phyloP scores from a whole-genome alignment of 805 yeast genomes.

The Ogataea methanolica region DNA sequence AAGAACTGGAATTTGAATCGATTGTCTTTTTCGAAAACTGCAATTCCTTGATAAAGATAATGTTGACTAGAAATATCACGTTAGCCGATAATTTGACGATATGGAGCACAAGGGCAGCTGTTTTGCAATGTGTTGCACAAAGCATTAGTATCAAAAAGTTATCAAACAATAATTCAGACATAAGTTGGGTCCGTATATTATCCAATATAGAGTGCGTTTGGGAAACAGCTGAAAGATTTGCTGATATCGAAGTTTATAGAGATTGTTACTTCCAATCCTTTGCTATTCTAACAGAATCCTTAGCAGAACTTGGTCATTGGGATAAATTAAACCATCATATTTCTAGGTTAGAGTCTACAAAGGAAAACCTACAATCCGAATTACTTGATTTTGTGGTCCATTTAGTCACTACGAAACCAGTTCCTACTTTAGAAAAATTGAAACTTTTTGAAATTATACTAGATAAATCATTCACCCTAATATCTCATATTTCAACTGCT shows the following conservation, averaged over 20 bases:
- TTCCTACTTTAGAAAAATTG: background rate
- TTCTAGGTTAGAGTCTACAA: background rate
- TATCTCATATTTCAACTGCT: background rate
- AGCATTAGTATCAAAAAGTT: background rate
- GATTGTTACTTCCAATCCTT: constrained; percentile 1
- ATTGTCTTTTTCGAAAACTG: background rate
- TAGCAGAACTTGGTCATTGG: constrained; percentile 1
- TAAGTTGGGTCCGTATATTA: background rate
- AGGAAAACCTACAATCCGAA: background rate
- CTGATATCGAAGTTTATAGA: background rate
- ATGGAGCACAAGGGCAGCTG: background rate
- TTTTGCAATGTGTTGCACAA: background rate
- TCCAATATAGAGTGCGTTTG: background rate
- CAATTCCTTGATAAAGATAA: background rate
- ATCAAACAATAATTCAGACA: background rate
- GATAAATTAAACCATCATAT: background rate
- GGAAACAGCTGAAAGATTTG: background rate
- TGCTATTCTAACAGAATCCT: background rate
- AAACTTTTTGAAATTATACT: constrained; percentile 1
- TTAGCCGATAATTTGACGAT: background rate
- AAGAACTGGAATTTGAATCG: background rate
- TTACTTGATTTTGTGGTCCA: background rate
- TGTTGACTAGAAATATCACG: no score
- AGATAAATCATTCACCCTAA: background rate
- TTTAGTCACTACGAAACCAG: background rate